A percentile compares a stretch with the other conserved stretches of the same genome.
Evolutionary conservation across 2,329 filamentous ascomycete genomes (phyloP).

Genomic region (Fusarium goolgardi): DNA sequence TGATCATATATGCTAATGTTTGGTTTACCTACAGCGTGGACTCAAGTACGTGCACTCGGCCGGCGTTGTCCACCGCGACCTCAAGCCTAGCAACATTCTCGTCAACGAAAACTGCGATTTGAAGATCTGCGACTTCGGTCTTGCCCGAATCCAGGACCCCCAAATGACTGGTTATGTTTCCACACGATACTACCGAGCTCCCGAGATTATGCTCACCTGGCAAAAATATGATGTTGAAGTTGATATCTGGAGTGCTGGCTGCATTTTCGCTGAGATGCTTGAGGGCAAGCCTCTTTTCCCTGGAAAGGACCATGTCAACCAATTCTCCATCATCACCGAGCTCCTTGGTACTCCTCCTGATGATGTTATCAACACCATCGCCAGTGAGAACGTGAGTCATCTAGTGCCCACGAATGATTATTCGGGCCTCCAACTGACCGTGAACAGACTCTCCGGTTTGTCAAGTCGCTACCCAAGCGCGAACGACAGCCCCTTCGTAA

Average conservation of each 20-base stretch:
- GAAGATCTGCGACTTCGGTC: conserved; percentile 99
- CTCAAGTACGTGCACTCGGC: conserved; percentile 99
- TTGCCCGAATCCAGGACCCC: conserved; percentile 97
- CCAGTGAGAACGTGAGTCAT: conserved; percentile 91
- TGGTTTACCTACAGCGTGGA: conserved; percentile 72
- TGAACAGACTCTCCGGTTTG: conserved; percentile 87
- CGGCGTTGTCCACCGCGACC: conserved; percentile 94
- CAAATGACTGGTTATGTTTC: conserved; percentile 99
- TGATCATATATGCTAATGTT: conserved; percentile 24
- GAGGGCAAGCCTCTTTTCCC: conserved; percentile 98
- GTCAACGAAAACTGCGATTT: conserved; percentile 99
- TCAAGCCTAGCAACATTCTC: conserved; percentile 98
- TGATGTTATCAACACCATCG: conserved; percentile 98
- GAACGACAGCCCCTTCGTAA: conserved; percentile 86
- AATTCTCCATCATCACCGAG: conserved; percentile 99
- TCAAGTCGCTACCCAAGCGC: conserved; percentile 95
- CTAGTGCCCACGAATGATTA: neutral
- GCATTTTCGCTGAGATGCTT: conserved; percentile 99
- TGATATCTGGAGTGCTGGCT: conserved; percentile 98
- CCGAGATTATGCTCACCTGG: conserved; percentile 99
- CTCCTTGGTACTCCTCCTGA: conserved; percentile 95
- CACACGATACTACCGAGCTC: conserved; percentile 97
- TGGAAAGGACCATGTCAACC: conserved; percentile 99
- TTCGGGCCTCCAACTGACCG: conserved; percentile 31
- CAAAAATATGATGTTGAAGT: conserved; percentile 99